Base-by-base conservation (phyloP, 1,284 basidiomycete genomes). In the Melampsora larici-populina region DNA sequence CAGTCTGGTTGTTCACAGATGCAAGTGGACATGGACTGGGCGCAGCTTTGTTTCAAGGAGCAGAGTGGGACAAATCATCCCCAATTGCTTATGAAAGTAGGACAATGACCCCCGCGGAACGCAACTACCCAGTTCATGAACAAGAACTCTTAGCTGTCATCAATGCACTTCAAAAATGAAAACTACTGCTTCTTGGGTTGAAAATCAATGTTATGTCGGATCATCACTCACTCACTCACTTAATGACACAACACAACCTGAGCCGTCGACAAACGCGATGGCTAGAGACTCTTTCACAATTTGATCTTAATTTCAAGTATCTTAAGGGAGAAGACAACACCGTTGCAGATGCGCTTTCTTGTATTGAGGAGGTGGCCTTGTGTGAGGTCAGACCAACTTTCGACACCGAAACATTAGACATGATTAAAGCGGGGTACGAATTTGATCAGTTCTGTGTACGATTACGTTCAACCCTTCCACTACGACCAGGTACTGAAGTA, bases 81-180 rank as follows among this genome's bases (percentile, higher is more conserved):
- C 64, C 64, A 18, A 40, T 66, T 40, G 64, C 64, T 40, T 66
- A 66, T 11, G 36, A 66, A 18, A 21, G 26, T 18, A 18, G 36
- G 17, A 18, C 36, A 18, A 66, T 66, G 64, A 31, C 64, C 7
- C 64, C 33, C 18, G 64, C 64, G 7, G 64, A 66, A 40, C 11
- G n/a, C n/a, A n/a, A n/a, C n/a, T n/a, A n/a, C n/a, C n/a, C n/a
- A n/a, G n/a, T n/a, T n/a, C n/a, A n/a, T 11, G 7, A 24, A 66
- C 64, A 29, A 71, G 70, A 80, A 51, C 29, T 79, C 13, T 66
- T 68, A 6, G 66, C 66, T 13, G 66, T 68, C 40, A 43, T 68
- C 33, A 26, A 68, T 43, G 33, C 66, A 24, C 40, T 68, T 4
- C 33, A 68, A 21, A 40, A 68, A n/a, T 68, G 43, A n/a, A n/a